Conservation (phyloP, 108 stramenopile species). For the Discostella stelligeroides region DNA sequence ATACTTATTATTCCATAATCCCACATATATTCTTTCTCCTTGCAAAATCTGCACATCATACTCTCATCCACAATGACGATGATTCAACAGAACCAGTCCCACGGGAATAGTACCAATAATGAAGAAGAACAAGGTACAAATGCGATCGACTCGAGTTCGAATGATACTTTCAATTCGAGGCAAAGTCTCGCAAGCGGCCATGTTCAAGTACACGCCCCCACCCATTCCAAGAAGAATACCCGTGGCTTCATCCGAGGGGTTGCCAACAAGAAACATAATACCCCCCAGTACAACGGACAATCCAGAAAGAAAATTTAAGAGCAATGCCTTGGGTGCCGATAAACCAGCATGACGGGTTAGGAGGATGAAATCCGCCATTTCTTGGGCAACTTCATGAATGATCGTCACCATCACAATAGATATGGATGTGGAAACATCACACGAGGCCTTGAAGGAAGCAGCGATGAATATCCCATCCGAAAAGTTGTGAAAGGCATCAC, state of each 20-base stretch:
- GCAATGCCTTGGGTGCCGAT: constrained; percentile 45
- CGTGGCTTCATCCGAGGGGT: constrained; percentile 48
- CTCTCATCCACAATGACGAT: constrained; percentile 80
- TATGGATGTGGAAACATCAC: constrained; percentile 46
- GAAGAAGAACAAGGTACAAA: constrained; percentile 52
- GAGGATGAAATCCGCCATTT: constrained; percentile 83
- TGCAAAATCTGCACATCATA: too few species aligned
- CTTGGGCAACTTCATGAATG: constrained; percentile 83
- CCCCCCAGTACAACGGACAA: constrained; percentile 70
- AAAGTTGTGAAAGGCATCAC: constrained; percentile 82
- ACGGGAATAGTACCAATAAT: constrained; percentile 74
- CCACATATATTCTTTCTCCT: too few species aligned
- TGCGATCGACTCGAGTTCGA: constrained; percentile 24
- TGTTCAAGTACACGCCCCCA: constrained; percentile 78
- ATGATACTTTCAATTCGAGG: constrained; percentile 46
- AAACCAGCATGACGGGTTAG: constrained; percentile 71
- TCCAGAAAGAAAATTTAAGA: constrained; percentile 72
- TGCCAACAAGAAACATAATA: constrained; percentile 49
- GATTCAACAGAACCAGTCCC: constrained; percentile 83
- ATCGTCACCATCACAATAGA: constrained; percentile 65
- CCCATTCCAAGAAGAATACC: constrained; percentile 73
- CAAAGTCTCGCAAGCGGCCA: constrained; percentile 66
- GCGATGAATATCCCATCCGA: constrained; percentile 86
- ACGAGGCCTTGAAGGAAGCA: constrained; percentile 62
- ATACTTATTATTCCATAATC: too few species aligned